These are phyloP conservation scores for Pseudogymnoascus sp. DNA, from an alignment of 2,329 filamentous ascomycete species.

Conservation along the genomic window DNA sequence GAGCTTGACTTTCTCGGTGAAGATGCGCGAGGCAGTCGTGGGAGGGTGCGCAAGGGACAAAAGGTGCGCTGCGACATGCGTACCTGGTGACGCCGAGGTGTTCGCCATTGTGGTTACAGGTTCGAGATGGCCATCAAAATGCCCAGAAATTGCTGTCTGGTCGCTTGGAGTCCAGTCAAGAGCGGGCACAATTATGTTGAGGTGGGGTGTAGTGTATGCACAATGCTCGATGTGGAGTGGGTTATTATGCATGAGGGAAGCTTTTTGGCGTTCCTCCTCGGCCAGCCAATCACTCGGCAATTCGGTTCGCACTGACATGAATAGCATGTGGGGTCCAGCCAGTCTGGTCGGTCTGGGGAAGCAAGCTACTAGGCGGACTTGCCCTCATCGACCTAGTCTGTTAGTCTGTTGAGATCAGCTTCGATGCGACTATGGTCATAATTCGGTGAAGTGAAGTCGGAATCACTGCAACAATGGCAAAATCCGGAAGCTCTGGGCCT, in stretches of 20 bases:
- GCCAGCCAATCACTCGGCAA: constrained; percentile 4
- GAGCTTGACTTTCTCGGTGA: constrained; percentile 72
- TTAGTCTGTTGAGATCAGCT: background rate
- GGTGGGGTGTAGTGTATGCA: background rate
- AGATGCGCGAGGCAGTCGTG: constrained; percentile 61
- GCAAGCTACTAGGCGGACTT: background rate
- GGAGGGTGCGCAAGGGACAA: constrained; percentile 74
- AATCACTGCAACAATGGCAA: constrained; percentile 29
- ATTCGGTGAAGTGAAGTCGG: background rate
- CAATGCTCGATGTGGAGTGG: background rate
- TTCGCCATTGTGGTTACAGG: constrained; percentile 3
- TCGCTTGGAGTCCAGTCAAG: background rate
- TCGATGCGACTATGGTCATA: background rate
- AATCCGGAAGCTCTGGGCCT: constrained; percentile 16
- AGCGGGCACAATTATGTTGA: background rate
- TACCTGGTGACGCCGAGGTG: constrained; percentile 23
- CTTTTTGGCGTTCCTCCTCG: background rate
- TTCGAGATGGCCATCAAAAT: background rate
- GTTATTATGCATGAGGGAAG: background rate
- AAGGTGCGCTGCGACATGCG: constrained; percentile 46
- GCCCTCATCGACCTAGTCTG: background rate
- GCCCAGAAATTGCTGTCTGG: background rate
- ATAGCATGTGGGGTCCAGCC: background rate
- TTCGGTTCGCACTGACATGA: background rate
- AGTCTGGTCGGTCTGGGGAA: background rate